Evolutionary conservation across 192 early-diverging fungal genomes (phyloP), one percentile per base, ranked within the genome.

Genomic region (Podila minutissima): DNA sequence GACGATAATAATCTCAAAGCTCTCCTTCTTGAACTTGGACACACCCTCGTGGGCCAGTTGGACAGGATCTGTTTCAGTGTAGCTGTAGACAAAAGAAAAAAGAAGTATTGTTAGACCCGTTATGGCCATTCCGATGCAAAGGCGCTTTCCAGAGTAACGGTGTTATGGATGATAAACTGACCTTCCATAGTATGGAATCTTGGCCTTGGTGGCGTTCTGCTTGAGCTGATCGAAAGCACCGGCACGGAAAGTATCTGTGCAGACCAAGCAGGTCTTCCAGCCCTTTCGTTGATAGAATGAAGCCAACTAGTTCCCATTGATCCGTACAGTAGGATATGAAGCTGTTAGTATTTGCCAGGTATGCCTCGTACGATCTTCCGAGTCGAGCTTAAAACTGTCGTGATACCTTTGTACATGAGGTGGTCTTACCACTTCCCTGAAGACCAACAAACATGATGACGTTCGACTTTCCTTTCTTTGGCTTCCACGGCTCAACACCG

Each of bases 161-260:
- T 15, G 5, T 15, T 32, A 24, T 15, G n/a, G 5, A 31, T 8
- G 22, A 2, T 31, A 0, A 4, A 22, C 53, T 38, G 63, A 89
- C 86, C 89, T 92, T 71, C 94, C 95, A 75, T 95, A 98, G 83
- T 93, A 98, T 55, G 97, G 97, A 60, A 98, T 97, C 65, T 97
- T 96, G n/a, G 96, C 97, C 67, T 97, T 94, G 26, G 97, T 95
- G 17, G 97, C 96, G 68, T 98, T 98, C 79, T 98, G 97, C 85
- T 96, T 98, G 70, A 98, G 89, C 88, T 98, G 97, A 86, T 98
- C 97, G 82, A 98, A 98, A 17, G 97, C 97, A 86, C 97, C 97
- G 53, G 97, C 97, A 82, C 97, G 94, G 86, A 97, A 98, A 17
- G 97, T 98, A 83, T 98, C 97, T 3, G 97, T 92, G 69, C 96